phyloP scores from a whole-genome alignment of 352 stramenopile genomes.

The Globisporangium lucens region DNA sequence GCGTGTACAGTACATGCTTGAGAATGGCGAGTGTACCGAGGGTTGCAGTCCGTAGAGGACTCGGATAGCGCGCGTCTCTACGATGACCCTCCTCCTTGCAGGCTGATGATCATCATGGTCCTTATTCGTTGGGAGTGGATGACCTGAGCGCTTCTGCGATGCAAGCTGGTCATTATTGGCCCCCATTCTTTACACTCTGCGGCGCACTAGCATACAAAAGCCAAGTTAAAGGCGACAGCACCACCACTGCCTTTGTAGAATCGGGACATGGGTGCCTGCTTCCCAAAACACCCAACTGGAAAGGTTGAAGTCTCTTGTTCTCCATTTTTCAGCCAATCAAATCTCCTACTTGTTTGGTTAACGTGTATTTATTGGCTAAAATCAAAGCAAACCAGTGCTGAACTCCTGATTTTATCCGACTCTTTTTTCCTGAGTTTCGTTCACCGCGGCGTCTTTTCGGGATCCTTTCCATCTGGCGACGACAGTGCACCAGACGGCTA shows the following conservation, averaged over 20 bases:
- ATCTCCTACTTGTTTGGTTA: not conserved
- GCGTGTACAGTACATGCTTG: not conserved
- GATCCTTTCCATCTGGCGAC: slow-evolving; percentile 4
- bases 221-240: not conserved
- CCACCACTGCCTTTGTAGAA: slow-evolving; percentile 1
- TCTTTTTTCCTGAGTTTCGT: not conserved
- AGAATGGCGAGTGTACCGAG: not conserved
- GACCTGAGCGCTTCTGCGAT: not conserved
- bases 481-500: not conserved
- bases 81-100: not conserved
- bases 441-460: slow-evolving; percentile 2
- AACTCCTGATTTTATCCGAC: slow-evolving; percentile 4
- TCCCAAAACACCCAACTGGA: not conserved
- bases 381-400: not conserved
- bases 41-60: not conserved
- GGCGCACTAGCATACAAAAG: not conserved
- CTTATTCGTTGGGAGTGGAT: not conserved
- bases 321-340: not conserved
- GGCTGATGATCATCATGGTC: not conserved
- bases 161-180: not conserved
- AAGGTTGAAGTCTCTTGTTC: not conserved
- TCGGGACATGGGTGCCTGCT: not conserved
- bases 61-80: not conserved
- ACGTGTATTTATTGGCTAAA: not conserved
- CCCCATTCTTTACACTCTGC: not conserved